These are phyloP conservation scores for Vigna nakashimae DNA, from an alignment of 306 rosid genomes.

Conservation along the genomic window DNA sequence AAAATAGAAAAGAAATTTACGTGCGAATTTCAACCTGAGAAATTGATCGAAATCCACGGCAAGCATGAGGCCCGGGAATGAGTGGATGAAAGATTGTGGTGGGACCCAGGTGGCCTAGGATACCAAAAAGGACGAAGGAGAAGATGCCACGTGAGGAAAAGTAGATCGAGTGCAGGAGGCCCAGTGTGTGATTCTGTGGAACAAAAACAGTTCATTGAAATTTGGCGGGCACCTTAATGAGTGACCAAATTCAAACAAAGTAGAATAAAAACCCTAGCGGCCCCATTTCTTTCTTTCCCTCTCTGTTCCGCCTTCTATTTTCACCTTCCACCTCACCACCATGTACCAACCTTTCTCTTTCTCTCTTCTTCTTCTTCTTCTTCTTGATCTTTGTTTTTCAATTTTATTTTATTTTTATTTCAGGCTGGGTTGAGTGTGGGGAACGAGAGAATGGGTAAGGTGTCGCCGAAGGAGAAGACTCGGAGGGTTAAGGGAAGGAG, in stretches of 20 bases:
- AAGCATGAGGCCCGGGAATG: background rate
- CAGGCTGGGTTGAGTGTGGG: slow-evolving; percentile 13
- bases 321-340: background rate
- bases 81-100: background rate
- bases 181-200: slow-evolving; percentile 34
- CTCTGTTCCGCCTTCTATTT: background rate
- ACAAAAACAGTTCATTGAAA: slow-evolving; percentile 45
- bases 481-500: slow-evolving; percentile 60
- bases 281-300: slow-evolving; percentile 34
- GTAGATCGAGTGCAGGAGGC: slow-evolving; percentile 29
- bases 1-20: background rate
- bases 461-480: slow-evolving; percentile 60
- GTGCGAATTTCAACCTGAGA: background rate
- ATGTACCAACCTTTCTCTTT: background rate
- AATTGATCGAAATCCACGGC: slow-evolving; percentile 55
- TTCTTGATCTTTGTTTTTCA: background rate
- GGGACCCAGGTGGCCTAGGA: slow-evolving; percentile 32
- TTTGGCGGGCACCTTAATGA: slow-evolving; percentile 79
- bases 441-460: slow-evolving; percentile 64
- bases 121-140: background rate
- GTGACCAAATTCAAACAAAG: slow-evolving; percentile 62
- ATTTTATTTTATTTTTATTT: background rate
- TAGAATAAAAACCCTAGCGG: slow-evolving; percentile 62
- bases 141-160: background rate
- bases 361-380: background rate